Base-by-base conservation (phyloP, 2,329 filamentous ascomycete species). In the Aureobasidium subglaciale region DNA sequence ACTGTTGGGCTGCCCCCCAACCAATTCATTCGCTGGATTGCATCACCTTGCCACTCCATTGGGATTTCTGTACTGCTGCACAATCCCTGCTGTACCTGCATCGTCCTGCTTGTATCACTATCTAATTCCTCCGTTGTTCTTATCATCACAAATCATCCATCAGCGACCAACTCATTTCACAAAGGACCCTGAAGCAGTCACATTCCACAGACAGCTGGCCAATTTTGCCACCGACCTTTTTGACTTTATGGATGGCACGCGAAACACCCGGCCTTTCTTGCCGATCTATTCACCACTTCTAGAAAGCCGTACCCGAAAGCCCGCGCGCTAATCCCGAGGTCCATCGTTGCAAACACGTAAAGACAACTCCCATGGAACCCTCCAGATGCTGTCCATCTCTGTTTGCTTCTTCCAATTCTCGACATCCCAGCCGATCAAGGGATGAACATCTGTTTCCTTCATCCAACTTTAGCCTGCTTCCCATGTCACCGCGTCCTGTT, bases 191-290 rank as follows among this genome's bases (percentile, higher is more conserved):
- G 13, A 34, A 18, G 9, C 27, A 29, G 25, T 22, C 50, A 43
- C 50, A 54, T 54, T 54, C 38, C 50, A 41, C 35, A 35, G 48
- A 25, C 48, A 53, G 35, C 48, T 41, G 48, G 35, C 48, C 46
- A 41, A 4, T 43, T 43, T 54, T 34, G 29, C 29, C 50, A 34
- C 50, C 38, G 43, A 8, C 13, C 32, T 22, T 54, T 54, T 54
- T 54, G 50, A 16, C 50, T 54, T 35, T 54, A 27, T 30, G 16
- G 11, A 22, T 53, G 48, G 20, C 50, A 54, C 50, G 50, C 50
- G 50, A 54, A 54, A 43, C 29, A 42, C 15, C 50, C 50, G 50
- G 50, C 48, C 32, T 32, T 22, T 30, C 46, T 52, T 52, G 48
- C 48, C 48, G 50, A 54, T 43, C 50, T 34, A 5, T 11, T 43